phyloP scores from a whole-genome alignment of 257 asterid species.

The Scutellaria minor region DNA sequence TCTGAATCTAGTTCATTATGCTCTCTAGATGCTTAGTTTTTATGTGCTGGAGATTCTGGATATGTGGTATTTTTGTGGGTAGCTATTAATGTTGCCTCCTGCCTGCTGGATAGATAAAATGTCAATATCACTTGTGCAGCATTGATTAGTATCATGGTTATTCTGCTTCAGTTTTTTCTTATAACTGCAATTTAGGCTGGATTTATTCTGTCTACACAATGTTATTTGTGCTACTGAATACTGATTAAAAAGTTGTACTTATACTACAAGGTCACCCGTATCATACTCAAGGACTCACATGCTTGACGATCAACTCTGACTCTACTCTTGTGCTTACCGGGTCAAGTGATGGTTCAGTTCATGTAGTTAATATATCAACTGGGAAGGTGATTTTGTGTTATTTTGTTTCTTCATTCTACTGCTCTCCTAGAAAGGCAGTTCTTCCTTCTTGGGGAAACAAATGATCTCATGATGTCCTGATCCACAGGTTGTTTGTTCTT shows the following conservation, averaged over 20 bases:
- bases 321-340: constrained; percentile 84
- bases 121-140: not conserved
- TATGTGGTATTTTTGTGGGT: not conserved
- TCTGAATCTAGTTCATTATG: not conserved
- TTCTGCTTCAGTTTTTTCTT: constrained; percentile 16
- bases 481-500: constrained; percentile 78
- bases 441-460: constrained; percentile 8
- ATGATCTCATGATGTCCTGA: constrained; percentile 25
- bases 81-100: not conserved
- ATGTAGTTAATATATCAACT: constrained; percentile 71
- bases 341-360: constrained; percentile 74
- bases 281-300: constrained; percentile 82
- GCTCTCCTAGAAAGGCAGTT: constrained; percentile 13
- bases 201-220: not conserved
- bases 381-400: constrained; percentile 59
- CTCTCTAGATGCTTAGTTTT: constrained; percentile 6
- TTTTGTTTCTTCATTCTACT: constrained; percentile 5
- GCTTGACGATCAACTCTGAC: constrained; percentile 80
- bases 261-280: constrained; percentile 68
- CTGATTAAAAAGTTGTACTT: constrained; percentile 12
- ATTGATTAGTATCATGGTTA: constrained; percentile 5
- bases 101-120: not conserved
- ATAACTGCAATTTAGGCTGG: not conserved
- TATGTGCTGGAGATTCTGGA: constrained; percentile 21
- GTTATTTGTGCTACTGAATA: constrained; percentile 21